Base-by-base conservation (phyloP, 108 stramenopile species). In the Nitzschia sp. region DNA sequence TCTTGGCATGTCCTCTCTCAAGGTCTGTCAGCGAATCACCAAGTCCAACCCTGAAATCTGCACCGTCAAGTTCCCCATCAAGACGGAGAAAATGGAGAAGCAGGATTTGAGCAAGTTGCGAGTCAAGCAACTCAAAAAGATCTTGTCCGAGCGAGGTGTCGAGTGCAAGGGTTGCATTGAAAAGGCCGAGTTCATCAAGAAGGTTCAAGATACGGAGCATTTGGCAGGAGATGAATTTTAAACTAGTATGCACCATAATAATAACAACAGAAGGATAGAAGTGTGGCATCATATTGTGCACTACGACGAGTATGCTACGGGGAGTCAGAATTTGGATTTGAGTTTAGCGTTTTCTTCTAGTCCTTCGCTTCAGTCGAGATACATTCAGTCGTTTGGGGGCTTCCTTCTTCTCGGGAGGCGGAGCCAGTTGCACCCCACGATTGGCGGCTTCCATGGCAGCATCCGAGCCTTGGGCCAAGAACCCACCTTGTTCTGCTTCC, bases 111-210 rank as follows among this genome's bases (percentile, higher is more conserved):
- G 75, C 57, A 96, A 96, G 80, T 78, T 98, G 77, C 86, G 97
- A 59, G 97, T 99, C 46, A 97, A 97, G 85, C 94, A 98, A 79
- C 77, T 99, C 15, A 98, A 98, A 78, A 72, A 81, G 50, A 98
- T 99, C 71, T 82, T 99, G 70, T 68, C 83, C 41, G 97, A 98
- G 62, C 81, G 97, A 72, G 98, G 98, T 41, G 97, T 98, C 15
- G 91, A 94, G 69, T 99, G 97, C 83, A 86, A 86, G 56, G 97
- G 97, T 50, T 98, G 97, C 74, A 68, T 97, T 34, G 98, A 99
- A 79, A 99, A 99, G 93, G 90, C 85, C n/a, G 98, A 99, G 68
- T 99, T 96, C 76, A 92, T 99, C 77, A 88, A 91, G 81, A 90
- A 81, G 73, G 95, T 97, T 57, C 77, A 93, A 78, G 94, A 93